Evolutionary conservation across 192 early-diverging fungal genomes (phyloP).

Genomic region (Gaertneriomyces semiglobifer): DNA sequence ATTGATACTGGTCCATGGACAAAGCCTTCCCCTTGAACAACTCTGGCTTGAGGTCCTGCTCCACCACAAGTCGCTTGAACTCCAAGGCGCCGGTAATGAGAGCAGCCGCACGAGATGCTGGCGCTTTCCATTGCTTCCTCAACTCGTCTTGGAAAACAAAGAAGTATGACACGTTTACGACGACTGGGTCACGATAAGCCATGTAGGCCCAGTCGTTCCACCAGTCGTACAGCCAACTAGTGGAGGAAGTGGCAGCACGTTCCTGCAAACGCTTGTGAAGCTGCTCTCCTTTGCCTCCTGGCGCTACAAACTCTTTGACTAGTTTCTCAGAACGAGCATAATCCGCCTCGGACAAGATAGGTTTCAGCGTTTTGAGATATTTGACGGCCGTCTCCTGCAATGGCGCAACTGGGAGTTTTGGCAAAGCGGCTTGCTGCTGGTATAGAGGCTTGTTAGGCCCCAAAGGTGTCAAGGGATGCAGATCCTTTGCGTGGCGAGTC

Average conservation of each 20-base stretch:
- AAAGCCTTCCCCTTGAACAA: conserved; percentile 71
- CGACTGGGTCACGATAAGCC: conserved; percentile 94
- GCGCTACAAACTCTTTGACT: conserved; percentile 75
- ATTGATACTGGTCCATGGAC: conserved; percentile 89
- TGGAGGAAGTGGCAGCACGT: conserved; percentile 66
- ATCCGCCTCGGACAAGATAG: conserved; percentile 63
- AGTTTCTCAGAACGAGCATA: conserved; percentile 62
- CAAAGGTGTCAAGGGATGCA: conserved; percentile 26
- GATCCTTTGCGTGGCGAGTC: not conserved
- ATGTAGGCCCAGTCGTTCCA: conserved; percentile 94
- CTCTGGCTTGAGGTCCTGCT: conserved; percentile 79
- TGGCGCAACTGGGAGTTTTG: conserved; percentile 85
- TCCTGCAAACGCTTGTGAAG: conserved; percentile 82
- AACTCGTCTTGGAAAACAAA: conserved; percentile 87
- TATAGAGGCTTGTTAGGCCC: conserved; percentile 28
- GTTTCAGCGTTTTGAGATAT: conserved; percentile 77
- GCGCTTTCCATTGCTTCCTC: conserved; percentile 60
- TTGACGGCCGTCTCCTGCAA: conserved; percentile 76
- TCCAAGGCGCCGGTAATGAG: conserved; percentile 85
- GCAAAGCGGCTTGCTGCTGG: conserved; percentile 51
- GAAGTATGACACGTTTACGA: conserved; percentile 95
- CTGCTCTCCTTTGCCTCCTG: conserved; percentile 75
- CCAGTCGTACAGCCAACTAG: conserved; percentile 94
- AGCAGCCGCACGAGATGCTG: conserved; percentile 81
- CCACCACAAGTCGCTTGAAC: conserved; percentile 75